Percentiles rank a stretch among this genome's conserved stretches.
phyloP scores from a whole-genome alignment of 257 asterid genomes.

The Pogostemon cablin region DNA sequence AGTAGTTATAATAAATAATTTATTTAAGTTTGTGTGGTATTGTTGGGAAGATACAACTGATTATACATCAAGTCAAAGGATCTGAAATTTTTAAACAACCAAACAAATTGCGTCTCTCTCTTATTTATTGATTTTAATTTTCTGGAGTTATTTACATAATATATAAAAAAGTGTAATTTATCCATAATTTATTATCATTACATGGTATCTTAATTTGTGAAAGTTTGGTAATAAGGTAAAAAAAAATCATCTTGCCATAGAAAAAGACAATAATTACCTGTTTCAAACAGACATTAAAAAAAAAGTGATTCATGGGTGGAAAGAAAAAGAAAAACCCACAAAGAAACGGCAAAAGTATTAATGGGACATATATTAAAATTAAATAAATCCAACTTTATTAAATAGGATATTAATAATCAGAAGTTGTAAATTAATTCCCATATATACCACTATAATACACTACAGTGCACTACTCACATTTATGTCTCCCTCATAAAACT shows the following conservation, averaged over 20 bases:
- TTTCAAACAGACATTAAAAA: constrained; percentile 7
- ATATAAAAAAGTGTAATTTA: too few species aligned
- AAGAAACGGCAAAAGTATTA: constrained; percentile 30
- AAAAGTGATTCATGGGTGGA: constrained; percentile 17
- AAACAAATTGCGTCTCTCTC: too few species aligned
- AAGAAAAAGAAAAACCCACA: constrained; percentile 17
- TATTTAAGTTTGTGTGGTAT: too few species aligned
- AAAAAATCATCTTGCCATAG: background rate
- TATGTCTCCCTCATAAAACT: constrained; percentile 8
- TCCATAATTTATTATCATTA: too few species aligned
- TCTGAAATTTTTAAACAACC: too few species aligned
- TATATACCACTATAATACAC: background rate
- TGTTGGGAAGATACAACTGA: too few species aligned
- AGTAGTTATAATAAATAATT: too few species aligned
- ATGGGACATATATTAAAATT: constrained; percentile 4
- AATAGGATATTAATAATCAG: background rate
- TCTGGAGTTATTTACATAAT: too few species aligned
- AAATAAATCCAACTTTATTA: background rate
- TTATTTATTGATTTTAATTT: too few species aligned
- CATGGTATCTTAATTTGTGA: too few species aligned
- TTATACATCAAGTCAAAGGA: too few species aligned
- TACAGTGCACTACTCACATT: constrained; percentile 35
- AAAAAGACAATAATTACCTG: constrained; percentile 4
- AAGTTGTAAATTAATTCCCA: constrained; percentile 1
- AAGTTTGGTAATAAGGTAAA: too few species aligned